phyloP scores from a whole-genome alignment of 352 stramenopile species.

The Globisporangium megalacanthum region DNA sequence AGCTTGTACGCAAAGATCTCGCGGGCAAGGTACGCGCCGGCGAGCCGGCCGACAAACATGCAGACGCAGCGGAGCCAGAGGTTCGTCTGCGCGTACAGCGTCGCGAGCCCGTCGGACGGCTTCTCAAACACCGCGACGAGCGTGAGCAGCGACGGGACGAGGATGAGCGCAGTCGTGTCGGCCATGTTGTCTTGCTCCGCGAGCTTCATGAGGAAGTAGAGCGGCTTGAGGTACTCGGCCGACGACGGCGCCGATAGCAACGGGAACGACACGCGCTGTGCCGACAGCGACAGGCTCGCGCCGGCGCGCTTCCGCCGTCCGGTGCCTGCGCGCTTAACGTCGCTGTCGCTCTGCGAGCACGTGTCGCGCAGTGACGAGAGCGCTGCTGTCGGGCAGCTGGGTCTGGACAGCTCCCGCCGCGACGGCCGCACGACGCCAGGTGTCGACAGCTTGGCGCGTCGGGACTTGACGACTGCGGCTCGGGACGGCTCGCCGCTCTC shows the following conservation, averaged over 20 bases:
- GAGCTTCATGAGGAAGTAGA: constrained; percentile 88
- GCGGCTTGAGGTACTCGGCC: constrained; percentile 41
- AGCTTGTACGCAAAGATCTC: constrained; percentile 87
- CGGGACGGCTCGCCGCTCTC: constrained; percentile 1
- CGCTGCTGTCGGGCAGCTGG: constrained; percentile 2
- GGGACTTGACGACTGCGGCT: constrained; percentile 6
- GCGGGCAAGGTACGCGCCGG: constrained; percentile 64
- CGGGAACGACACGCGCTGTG: not conserved
- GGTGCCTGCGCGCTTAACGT: not conserved
- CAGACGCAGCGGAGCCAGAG: constrained; percentile 81
- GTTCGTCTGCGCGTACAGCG: constrained; percentile 67
- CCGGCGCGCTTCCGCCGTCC: constrained; percentile 1
- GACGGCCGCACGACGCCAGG: too few species aligned
- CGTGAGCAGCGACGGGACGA: constrained; percentile 77
- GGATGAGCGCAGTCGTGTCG: constrained; percentile 78
- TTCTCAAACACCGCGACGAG: constrained; percentile 74
- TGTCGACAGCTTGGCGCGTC: constrained; percentile 2
- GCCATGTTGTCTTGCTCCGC: constrained; percentile 88
- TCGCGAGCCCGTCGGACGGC: constrained; percentile 46
- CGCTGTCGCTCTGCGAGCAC: constrained; percentile 1
- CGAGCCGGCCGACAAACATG: constrained; percentile 77
- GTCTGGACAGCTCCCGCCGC: not conserved
- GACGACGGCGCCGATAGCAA: not conserved
- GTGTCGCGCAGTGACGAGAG: constrained; percentile 6
- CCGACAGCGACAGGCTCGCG: constrained; percentile 2